A percentile compares a stretch with the other conserved stretches of the same genome.
phyloP scores from a whole-genome alignment of 805 yeast species.

The Zygoascus biomembranicola region DNA sequence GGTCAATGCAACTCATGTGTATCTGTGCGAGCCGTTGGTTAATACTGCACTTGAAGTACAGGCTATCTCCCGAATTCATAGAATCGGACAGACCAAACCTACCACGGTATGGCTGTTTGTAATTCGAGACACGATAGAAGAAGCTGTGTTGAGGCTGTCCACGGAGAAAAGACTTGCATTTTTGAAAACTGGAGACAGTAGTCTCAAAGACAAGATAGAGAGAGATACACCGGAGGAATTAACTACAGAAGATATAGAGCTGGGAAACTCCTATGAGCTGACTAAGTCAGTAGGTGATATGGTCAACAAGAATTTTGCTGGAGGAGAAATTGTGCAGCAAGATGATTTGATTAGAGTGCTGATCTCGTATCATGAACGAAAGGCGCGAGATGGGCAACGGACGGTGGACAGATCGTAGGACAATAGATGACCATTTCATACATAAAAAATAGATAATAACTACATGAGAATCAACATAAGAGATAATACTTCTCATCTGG shows the following conservation, averaged over 20 bases:
- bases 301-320: slow-evolving; percentile 38
- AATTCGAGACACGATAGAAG: slow-evolving; percentile 79
- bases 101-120: slow-evolving; percentile 93
- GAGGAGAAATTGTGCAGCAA: slow-evolving; percentile 52
- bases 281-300: slow-evolving; percentile 41
- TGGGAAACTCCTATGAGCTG: slow-evolving; percentile 48
- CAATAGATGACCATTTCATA: not conserved
- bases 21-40: slow-evolving; percentile 86
- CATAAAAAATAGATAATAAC: not conserved
- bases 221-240: not conserved
- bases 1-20: slow-evolving; percentile 87
- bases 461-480: not conserved
- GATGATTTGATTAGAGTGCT: slow-evolving; percentile 58
- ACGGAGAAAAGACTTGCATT: slow-evolving; percentile 47
- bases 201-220: not conserved
- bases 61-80: slow-evolving; percentile 83
- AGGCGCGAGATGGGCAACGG: not conserved
- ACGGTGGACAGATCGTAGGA: not conserved
- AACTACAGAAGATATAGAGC: slow-evolving; percentile 19
- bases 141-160: slow-evolving; percentile 65
- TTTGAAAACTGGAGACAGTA: slow-evolving; percentile 6
- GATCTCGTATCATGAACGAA: slow-evolving; percentile 27
- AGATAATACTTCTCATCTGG: not conserved
- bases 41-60: slow-evolving; percentile 83
- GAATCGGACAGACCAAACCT: slow-evolving; percentile 77